A percentile compares a stretch with the other conserved stretches of the same genome.
phyloP scores from a whole-genome alignment of 2,329 filamentous ascomycete genomes.

The Trichoderma pleuroti region DNA sequence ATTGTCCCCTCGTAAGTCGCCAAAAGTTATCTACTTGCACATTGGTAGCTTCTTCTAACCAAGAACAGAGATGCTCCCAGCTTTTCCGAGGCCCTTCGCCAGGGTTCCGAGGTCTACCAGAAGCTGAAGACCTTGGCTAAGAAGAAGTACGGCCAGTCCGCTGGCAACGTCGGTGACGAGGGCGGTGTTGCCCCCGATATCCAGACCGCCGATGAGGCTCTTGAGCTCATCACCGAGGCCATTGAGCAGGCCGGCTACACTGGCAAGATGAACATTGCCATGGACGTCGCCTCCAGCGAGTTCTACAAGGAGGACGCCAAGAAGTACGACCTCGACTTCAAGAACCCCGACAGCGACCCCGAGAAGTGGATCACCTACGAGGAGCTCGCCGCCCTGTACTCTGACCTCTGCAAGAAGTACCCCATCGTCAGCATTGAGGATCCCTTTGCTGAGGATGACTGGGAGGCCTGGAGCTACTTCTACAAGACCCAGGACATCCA shows the following conservation, averaged over 20 bases:
- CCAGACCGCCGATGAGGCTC: conserved; percentile 92
- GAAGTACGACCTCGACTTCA: conserved; percentile 99
- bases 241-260: conserved; percentile 96
- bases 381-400: conserved; percentile 90
- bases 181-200: conserved; percentile 99
- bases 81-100: conserved; percentile 94
- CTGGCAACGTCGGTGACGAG: conserved; percentile 98
- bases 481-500: conserved; percentile 98
- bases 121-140: conserved; percentile 94
- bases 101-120: conserved; percentile 97
- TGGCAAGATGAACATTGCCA: conserved; percentile 94
- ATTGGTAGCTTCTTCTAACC: conserved; percentile 13
- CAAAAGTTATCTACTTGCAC: background rate
- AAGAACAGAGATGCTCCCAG: conserved; percentile 67
- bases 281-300: conserved; percentile 98
- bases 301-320: conserved; percentile 98
- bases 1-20: conserved; percentile 70
- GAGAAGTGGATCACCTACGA: conserved; percentile 99
- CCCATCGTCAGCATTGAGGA: conserved; percentile 99
- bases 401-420: conserved; percentile 85
- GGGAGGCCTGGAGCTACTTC: conserved; percentile 99
- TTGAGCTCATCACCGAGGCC: conserved; percentile 90
- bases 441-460: conserved; percentile 99
- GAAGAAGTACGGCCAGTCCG: conserved; percentile 99
- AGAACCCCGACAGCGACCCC: conserved; percentile 96